Percentiles rank a stretch among this genome's conserved stretches.
Conservation (phyloP, 495 filamentous ascomycete genomes). For the Penicillium angulare region DNA sequence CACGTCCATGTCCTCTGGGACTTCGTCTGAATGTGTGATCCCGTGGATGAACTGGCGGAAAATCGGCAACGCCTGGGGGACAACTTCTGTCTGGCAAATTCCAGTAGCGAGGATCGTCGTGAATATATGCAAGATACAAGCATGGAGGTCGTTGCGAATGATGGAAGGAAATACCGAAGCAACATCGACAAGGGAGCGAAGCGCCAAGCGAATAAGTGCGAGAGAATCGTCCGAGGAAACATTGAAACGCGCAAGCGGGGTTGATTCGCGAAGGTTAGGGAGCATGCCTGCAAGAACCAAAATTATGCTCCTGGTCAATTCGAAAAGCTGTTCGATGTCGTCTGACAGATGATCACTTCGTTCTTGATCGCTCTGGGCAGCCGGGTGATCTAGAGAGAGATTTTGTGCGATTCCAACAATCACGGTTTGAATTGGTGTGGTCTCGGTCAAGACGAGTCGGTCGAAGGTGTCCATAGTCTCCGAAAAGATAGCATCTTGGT, state of each 20-base stretch:
- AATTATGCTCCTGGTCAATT: constrained; percentile 92
- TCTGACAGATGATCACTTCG: constrained; percentile 79
- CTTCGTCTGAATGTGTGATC: constrained; percentile 54
- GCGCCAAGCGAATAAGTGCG: constrained; percentile 70
- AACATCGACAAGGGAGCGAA: constrained; percentile 88
- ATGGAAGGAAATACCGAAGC: constrained; percentile 93
- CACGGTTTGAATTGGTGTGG: constrained; percentile 81
- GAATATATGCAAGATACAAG: constrained; percentile 96
- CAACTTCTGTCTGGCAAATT: constrained; percentile 80
- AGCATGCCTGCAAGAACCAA: constrained; percentile 83
- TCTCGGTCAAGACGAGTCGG: constrained; percentile 88
- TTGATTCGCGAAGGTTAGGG: constrained; percentile 79
- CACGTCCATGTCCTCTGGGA: constrained; percentile 29
- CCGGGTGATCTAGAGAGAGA: constrained; percentile 85
- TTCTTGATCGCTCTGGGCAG: constrained; percentile 67
- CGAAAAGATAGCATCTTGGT: constrained; percentile 91
- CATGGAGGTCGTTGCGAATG: constrained; percentile 94
- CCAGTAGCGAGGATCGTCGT: constrained; percentile 86
- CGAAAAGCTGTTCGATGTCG: constrained; percentile 97
- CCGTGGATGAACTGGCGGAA: constrained; percentile 84
- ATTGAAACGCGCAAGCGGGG: constrained; percentile 62
- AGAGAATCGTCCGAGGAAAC: constrained; percentile 74
- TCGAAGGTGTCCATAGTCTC: constrained; percentile 97
- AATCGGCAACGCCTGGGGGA: constrained; percentile 87
- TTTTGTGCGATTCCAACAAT: constrained; percentile 92